Base-by-base conservation (phyloP, 1,139 yeast genomes). In the Kodamaea alishanica region DNA sequence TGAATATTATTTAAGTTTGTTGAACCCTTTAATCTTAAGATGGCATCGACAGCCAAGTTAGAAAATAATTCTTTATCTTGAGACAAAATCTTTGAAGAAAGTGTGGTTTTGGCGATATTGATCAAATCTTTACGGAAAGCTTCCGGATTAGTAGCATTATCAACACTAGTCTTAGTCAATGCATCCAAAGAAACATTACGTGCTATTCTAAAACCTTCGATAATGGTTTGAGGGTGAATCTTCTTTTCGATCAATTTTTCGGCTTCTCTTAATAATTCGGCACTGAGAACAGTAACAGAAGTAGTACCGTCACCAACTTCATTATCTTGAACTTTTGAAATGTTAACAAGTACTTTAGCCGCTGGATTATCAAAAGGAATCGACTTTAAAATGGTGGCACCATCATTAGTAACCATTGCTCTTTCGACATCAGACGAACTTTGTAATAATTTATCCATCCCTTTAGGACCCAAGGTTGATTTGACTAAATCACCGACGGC, bases 261-360 rank as follows among this genome's bases (percentile, higher is more conserved):
- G 26, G 98, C 97, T 66, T 94, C 97, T 59, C 96, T 80, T 51
- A 92, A 74, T 45, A 92, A 73, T 64, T 92, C 98, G 9, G 97
- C 46, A 38, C 94, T 79, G 42, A 92, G 70, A 9, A 92, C 97
- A 0, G 97, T 89, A 26, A 92, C 99, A n/a, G 96, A 87, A 1
- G 99, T 92, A 33, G 99, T 92, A 49, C 99, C 99, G 63, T 92
- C 99, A 40, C 99, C 98, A 55, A 92, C 95, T 62, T 92, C 97
- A 60, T 92, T 97, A 58, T 92, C 99, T 70, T 92, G 99, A 28
- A 92, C 97, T 63, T 92, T 92, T 39, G 97, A 84, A 46, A 92
- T 85, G 61, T 92, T 92, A 28, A 94, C 98, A 53, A 92, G 73
- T 7, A 94, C 98, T 60, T 92, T 92, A 27, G 98, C 99, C 3